Evolutionary conservation across 768 basidiomycete genomes (phyloP), one percentile per base, ranked within the genome.

Genomic region (Mycena kentingensis): DNA sequence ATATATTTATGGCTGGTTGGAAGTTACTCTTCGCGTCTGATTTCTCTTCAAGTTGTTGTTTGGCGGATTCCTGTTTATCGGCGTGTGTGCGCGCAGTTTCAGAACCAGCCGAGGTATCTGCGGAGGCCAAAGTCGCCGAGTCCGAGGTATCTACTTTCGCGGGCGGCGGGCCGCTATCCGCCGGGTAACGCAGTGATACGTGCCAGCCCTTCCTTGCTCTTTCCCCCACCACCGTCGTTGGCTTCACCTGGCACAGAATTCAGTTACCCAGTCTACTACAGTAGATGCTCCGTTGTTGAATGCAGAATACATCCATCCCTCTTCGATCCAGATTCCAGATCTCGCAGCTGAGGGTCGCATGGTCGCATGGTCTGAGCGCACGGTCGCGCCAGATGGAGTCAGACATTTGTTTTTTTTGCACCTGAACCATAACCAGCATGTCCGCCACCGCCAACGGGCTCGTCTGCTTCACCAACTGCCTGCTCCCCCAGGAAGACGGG

Each of bases 401-500:
- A 10, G 21, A 11, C 41, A 5, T 43, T 34, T 19, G 41, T 51
- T 38, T 10, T 26, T 43, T 55, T 55, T 42, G n/a, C n/a, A 47
- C 26, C 37, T 37, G 47, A 52, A 46, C 58, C 41, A 27, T 61
- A 35, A 79, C 77, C 76, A 63, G 73, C 53, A 74, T 78, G 46
- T 36, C 73, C n/a, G n/a, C n/a, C n/a, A n/a, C n/a, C n/a, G n/a
- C n/a, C 4, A 90, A 91, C 68, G 82, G 81, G 39, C 77, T 93
- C 22, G 71, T 92, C 45, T 90, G 92, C 70, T 92, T 94, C 71
- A 93, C 92, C 32, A 93, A 94, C 69, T 92, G 92, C 60, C 68
- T 88, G 50, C 75, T 95, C 22, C 84, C 88, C 1, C 80, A 77
- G 49, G 90, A 93, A 65, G 90, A 93, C 63, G 92, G 92, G 16